Conservation (phyloP, 1,284 basidiomycete species). For the Heterobasidion parviporum region DNA sequence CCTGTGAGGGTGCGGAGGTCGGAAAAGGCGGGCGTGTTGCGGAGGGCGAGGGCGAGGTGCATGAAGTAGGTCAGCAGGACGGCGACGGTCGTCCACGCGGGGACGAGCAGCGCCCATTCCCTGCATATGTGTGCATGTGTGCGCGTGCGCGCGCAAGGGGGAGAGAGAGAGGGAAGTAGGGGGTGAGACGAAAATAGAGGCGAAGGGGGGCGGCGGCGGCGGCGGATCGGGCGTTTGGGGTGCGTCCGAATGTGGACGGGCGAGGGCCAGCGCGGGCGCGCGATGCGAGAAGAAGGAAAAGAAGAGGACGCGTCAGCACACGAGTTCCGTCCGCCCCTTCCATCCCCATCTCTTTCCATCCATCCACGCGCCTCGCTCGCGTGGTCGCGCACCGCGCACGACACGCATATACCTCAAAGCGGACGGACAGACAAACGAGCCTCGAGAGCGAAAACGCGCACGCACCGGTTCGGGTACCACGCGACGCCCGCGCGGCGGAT, state of each 20-base stretch:
- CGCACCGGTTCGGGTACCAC: slow-evolving; percentile 84
- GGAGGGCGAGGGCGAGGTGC: slow-evolving; percentile 71
- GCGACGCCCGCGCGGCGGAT: slow-evolving; percentile 60
- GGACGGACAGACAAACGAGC: background rate
- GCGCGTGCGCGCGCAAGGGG: no score
- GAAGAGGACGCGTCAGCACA: background rate
- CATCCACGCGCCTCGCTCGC: no score
- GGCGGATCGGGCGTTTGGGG: background rate
- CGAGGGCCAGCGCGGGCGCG: background rate
- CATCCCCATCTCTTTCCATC: no score
- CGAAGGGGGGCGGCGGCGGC: background rate
- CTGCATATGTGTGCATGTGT: slow-evolving; percentile 27
- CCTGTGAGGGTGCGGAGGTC: slow-evolving; percentile 55
- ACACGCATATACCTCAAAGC: background rate
- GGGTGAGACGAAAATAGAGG: slow-evolving; percentile 15
- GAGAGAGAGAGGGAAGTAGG: no score
- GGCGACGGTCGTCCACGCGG: slow-evolving; percentile 69
- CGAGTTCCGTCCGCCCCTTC: no score
- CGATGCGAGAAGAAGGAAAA: background rate
- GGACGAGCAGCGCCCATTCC: slow-evolving; percentile 83
- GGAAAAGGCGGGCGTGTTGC: slow-evolving; percentile 62
- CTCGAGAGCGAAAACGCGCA: no score
- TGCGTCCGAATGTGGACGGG: background rate
- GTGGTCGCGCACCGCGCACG: no score
- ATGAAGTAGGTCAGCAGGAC: slow-evolving; percentile 72